phyloP scores from a whole-genome alignment of 768 basidiomycete genomes.

The Tricholoma sp. region DNA sequence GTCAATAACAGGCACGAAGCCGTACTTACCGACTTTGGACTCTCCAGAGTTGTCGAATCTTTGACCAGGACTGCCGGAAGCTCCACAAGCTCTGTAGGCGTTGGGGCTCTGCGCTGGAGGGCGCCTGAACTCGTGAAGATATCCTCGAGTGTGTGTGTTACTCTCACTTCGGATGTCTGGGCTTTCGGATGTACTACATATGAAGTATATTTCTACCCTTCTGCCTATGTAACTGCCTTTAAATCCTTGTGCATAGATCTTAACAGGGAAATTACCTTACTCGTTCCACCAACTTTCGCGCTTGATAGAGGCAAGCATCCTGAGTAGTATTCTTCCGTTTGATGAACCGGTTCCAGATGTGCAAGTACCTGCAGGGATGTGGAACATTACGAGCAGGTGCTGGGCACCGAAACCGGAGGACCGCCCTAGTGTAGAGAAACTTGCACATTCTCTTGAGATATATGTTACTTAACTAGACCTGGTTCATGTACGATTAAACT shows the following conservation, averaged over 20 bases:
- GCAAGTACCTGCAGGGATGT: not conserved
- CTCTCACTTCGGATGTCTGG: constrained; percentile 27
- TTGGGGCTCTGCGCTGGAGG: constrained; percentile 28
- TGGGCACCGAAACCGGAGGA: not conserved
- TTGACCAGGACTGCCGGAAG: constrained; percentile 19
- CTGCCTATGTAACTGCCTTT: not conserved
- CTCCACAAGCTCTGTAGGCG: constrained; percentile 20
- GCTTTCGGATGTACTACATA: constrained; percentile 31
- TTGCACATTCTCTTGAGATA: not conserved
- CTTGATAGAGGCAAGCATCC: not conserved
- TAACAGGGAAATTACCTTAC: constrained; percentile 19
- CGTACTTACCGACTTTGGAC: constrained; percentile 41
- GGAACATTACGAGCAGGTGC: not conserved
- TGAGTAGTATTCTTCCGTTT: not conserved
- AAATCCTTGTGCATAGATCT: not conserved
- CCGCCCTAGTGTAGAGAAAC: not conserved
- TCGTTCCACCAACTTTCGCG: not conserved
- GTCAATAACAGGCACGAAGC: constrained; percentile 34
- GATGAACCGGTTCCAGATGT: not conserved
- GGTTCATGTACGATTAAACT: no score
- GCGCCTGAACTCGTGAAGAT: constrained; percentile 23
- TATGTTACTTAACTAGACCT: constrained; percentile 4
- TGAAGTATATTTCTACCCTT: constrained; percentile 17
- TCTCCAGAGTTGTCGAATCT: constrained; percentile 28
- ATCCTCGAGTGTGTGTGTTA: constrained; percentile 17